phyloP scores from a whole-genome alignment of 441 rosid genomes.

The Gossypium schwendimanii region DNA sequence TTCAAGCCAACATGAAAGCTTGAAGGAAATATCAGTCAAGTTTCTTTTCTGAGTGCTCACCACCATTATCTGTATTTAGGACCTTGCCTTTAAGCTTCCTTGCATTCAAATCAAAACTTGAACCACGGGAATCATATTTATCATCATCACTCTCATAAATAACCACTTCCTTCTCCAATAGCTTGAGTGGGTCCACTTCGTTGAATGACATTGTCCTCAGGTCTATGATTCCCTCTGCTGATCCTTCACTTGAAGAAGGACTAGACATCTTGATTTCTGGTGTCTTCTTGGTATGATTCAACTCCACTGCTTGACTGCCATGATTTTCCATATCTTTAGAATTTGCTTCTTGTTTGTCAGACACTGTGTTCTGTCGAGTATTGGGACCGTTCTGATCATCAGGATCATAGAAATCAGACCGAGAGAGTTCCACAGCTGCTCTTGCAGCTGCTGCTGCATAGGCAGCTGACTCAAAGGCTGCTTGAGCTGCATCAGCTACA shows the following conservation, averaged over 20 bases:
- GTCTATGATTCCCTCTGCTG: slow-evolving; percentile 28
- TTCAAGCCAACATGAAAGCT: slow-evolving; percentile 30
- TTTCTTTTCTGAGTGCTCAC: neutral
- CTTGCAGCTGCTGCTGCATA: slow-evolving; percentile 86
- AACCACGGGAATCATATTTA: slow-evolving; percentile 1
- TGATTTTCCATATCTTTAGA: slow-evolving; percentile 17
- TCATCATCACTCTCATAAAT: slow-evolving; percentile 56
- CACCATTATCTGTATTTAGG: neutral
- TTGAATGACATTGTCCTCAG: slow-evolving; percentile 30
- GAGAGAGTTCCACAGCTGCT: slow-evolving; percentile 90
- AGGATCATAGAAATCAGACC: slow-evolving; percentile 42
- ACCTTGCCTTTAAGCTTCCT: slow-evolving; percentile 11
- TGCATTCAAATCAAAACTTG: slow-evolving; percentile 1
- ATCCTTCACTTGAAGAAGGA: slow-evolving; percentile 37
- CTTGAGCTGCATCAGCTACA: slow-evolving; percentile 96
- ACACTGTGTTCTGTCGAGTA: slow-evolving; percentile 13
- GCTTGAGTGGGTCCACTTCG: slow-evolving; percentile 32
- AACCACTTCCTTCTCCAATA: slow-evolving; percentile 48
- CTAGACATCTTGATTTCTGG: slow-evolving; percentile 25
- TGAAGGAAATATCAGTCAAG: slow-evolving; percentile 14
- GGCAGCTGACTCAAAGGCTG: slow-evolving; percentile 86
- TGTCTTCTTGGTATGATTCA: slow-evolving; percentile 14
- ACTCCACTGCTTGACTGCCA: slow-evolving; percentile 13
- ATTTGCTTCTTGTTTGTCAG: slow-evolving; percentile 9
- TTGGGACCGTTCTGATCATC: slow-evolving; percentile 25